phyloP scores from a whole-genome alignment of 2,329 filamentous ascomycete genomes.

The Dactylonectria macrodidyma region DNA sequence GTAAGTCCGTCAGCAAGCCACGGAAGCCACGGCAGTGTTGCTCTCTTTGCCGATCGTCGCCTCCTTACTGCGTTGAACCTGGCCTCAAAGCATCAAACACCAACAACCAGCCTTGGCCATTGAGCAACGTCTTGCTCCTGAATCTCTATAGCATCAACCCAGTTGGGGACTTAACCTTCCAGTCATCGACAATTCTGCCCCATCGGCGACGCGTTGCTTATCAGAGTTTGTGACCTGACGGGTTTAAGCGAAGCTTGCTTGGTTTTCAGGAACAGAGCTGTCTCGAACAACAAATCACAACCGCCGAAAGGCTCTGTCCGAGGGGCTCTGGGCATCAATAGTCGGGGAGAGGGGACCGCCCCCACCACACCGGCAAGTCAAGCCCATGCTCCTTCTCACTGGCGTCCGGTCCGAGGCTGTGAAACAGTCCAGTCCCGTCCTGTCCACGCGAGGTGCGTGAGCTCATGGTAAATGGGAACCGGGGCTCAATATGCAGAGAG shows the following conservation, averaged over 20 bases:
- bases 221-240: background rate
- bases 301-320: conserved; percentile 2
- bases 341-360: conserved; percentile 10
- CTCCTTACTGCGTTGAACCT: background rate
- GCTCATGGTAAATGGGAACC: background rate
- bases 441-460: conserved; percentile 19
- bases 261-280: background rate
- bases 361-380: conserved; percentile 22
- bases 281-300: conserved; percentile 9
- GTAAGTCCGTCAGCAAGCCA: conserved; percentile 37
- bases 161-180: background rate
- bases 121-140: background rate
- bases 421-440: conserved; percentile 22
- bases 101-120: background rate
- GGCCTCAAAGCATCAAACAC: conserved; percentile 1
- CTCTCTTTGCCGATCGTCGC: conserved; percentile 18
- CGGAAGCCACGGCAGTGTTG: conserved; percentile 32
- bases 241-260: background rate
- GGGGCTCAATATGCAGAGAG: background rate
- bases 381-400: conserved; percentile 17
- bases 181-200: background rate
- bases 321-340: conserved; percentile 16
- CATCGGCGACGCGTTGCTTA: background rate
- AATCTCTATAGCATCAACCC: background rate
- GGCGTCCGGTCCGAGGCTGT: conserved; percentile 21